Conservation (phyloP, 2,329 filamentous ascomycete species). For the Ophiocordyceps camponoti-floridani region DNA sequence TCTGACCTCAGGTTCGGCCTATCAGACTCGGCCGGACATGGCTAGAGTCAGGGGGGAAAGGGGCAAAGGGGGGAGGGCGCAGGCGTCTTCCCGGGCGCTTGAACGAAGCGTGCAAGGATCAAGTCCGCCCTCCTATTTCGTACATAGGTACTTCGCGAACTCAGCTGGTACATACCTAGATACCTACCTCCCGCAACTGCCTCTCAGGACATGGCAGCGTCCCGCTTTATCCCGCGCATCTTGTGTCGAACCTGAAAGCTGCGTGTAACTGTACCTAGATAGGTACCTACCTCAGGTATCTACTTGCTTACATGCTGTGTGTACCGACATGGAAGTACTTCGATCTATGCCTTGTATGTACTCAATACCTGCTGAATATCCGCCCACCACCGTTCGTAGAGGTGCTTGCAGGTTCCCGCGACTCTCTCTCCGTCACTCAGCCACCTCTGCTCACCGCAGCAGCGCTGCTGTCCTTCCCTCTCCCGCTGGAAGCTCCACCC, state of each 20-base stretch:
- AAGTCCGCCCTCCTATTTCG: not conserved
- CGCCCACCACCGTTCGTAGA: not conserved
- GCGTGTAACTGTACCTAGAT: too few relatives aligned
- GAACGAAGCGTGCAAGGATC: not conserved
- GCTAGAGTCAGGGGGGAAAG: not conserved
- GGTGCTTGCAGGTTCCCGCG: not conserved
- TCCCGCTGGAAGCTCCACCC: not conserved
- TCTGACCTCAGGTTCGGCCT: too few relatives aligned
- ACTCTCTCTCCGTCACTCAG: not conserved
- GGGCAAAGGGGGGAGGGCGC: not conserved
- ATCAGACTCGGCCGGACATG: not conserved
- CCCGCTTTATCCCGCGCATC: not conserved
- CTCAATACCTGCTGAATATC: not conserved
- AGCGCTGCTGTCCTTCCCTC: not conserved
- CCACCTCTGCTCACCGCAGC: constrained; percentile 1
- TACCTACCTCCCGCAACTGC: not conserved
- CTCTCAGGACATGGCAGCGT: not conserved
- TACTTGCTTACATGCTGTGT: not conserved
- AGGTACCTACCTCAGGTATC: too few relatives aligned
- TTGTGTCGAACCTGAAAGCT: too few relatives aligned
- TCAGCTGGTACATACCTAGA: not conserved
- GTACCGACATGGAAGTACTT: too few relatives aligned
- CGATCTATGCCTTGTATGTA: not conserved
- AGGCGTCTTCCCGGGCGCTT: not conserved
- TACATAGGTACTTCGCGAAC: not conserved